Evolutionary conservation across 108 stramenopile species (phyloP), one percentile per base, ranked within the genome.

Genomic region (Asterionellopsis glacialis): DNA sequence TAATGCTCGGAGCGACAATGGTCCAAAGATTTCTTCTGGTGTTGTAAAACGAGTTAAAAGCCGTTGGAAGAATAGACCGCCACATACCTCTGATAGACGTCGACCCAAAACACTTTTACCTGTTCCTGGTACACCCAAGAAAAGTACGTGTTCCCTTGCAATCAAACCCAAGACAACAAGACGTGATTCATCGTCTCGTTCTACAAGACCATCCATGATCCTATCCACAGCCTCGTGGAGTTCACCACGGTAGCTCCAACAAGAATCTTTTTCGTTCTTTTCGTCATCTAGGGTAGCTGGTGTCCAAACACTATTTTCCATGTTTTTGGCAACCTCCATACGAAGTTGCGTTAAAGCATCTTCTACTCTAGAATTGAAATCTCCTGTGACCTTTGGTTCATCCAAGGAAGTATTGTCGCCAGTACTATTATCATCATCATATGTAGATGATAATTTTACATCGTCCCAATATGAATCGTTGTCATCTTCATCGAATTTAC

Each of bases 31-130:
- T 67, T 90, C 85, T 53, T 90, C 85, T 2, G 85, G 88, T 11
- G 85, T 86, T 13, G 85, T 90, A 59, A 90, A 90, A 7, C 78
- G 54, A 25, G 88, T 90, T 43, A 90, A 74, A 0, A 86, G 64
- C 22, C 84, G 53, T 55, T 90, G 82, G 57, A 90, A 90, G 72
- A 86, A 90, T 13, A 22, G 26, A 9, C 84, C 82, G 11, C 77
- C 79, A 62, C 79, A 84, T 1, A 89, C 57, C 22, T 70, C 48
- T 26, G 80, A 75, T 12, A 89, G 61, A 11, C 82, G 69, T 11
- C 79, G 55, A 57, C 81, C 82, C 50, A 89, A 71, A 23, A 79
- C 60, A 39, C 42, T 55, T 57, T 84, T 82, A 12, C 40, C 64
- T 19, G 80, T 82, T 40, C 83, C 80, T 1, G 83, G 81, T 0